Base-by-base conservation (phyloP, 2,329 filamentous ascomycete species). In the Fusarium cicatricum region DNA sequence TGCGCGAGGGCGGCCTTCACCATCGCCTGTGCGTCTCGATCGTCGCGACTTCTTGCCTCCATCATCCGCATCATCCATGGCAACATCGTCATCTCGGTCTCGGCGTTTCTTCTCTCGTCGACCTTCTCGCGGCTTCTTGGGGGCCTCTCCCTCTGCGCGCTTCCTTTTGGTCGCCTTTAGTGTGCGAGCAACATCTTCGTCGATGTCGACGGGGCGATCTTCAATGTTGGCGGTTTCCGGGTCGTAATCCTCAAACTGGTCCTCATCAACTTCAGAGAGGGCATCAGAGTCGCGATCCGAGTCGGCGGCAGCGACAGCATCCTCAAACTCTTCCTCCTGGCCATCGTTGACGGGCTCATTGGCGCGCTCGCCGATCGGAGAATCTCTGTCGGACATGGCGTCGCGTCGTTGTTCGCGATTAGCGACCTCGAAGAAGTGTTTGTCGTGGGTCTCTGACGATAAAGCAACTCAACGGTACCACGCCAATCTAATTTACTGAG, bases 111-210 rank as follows among this genome's bases (percentile, higher is more conserved):
- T 90, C 63, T 88, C 88, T 67, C 88, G 82, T 44, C 86, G 82
- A n/a, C 85, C 87, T 68, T 87, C 89, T 72, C 89, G 87, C 47
- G 90, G 89, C 77, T 92, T 95, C 75, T 90, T 91, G 37, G 80
- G 75, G 42, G 82, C 82, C 26, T 83, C 29, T 45, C 87, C 87
- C 29, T 84, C 88, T 9, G 80, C 70, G 52, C 90, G 84, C 77
- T 88, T 89, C 54, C 85, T 76, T 74, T 86, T 88, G n/a, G 80
- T 80, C 1, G 85, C 85, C 71, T 89, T 89, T 28, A 89, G 74
- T 3, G 85, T 86, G 52, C 82, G 81, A 7, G 85, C 85, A 49
- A 85, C 80, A 60, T 88, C 85, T 66, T 89, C 86, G 66, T 89
- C 87, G 58, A 89, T 88, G 23, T 86, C 84, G n/a, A 87, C 80